Base-by-base conservation (phyloP, 176 grass and related monocot species). In the Poa annua region DNA sequence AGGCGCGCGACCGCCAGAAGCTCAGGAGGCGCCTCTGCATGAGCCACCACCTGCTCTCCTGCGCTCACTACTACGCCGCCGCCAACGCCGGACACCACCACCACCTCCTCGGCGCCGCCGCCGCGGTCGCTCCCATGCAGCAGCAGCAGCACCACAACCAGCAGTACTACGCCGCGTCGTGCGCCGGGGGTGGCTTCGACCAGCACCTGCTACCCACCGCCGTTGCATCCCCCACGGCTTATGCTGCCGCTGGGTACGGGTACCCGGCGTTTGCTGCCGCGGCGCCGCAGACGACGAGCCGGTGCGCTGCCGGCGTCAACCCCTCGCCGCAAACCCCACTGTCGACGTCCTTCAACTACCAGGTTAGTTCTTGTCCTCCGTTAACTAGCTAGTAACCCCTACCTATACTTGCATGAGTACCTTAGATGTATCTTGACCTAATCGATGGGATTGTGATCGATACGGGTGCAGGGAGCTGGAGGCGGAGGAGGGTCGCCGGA, bases 1-100 rank as follows among this genome's bases (percentile, higher is more conserved):
- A 97, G 88, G 95, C 95, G 7, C 82, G 96, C 2, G 96, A 98
- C 72, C 79, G 96, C 3, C 96, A 98, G 82, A 97, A 97, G 85
- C 92, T 98, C 15, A 83, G 96, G 35, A 90, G 96, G 82, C 38
- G 90, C 15, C 92, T 95, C 35, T 92, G 88, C 90, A 95, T 88
- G 87, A 88, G 76, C 85, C 88, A 89, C 62, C 74, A 91, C 74
- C 87, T 89, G 52, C 87, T 91, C 74, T 83, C 85, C 81, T 78
- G 78, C 63, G 80, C 84, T 0, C 81, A 88, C 36, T 89, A 88
- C 83, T 68, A 82, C 52, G 76, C 77, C 42, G 41, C 66, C 57
- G 74, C 86, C 5, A 41, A 47, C 45, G 36, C 80, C 29, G 41
- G 60, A 7, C 71, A 68, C n/a, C 72, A 62, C 24, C 67, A 83